phyloP scores from a whole-genome alignment of 1,284 basidiomycete genomes.

The Sanguinoderma infundibulare region DNA sequence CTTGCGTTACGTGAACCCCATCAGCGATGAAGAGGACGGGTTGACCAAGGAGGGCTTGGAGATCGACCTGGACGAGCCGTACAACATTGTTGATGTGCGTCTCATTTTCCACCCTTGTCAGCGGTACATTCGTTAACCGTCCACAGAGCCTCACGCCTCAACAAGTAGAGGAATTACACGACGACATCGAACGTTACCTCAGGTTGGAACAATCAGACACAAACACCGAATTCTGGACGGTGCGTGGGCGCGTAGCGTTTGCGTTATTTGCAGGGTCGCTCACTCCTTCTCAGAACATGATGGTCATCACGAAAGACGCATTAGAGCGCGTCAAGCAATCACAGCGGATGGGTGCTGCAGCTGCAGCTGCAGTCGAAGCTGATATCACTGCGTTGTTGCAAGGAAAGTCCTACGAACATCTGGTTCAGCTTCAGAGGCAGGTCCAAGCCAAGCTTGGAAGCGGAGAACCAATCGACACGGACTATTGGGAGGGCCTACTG shows the following conservation, averaged over 20 bases:
- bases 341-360: conserved; percentile 63
- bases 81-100: conserved; percentile 92
- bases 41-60: conserved; percentile 82
- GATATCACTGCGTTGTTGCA: conserved; percentile 77
- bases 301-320: conserved; percentile 93
- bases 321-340: conserved; percentile 76
- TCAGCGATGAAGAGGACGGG: conserved; percentile 70
- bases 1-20: conserved; percentile 83
- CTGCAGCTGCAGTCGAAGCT: conserved; percentile 79
- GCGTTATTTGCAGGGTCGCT: conserved; percentile 6
- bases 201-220: conserved; percentile 83
- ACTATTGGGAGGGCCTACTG: conserved; percentile 96
- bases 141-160: conserved; percentile 81
- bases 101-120: neutral
- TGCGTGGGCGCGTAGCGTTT: conserved; percentile 46
- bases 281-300: conserved; percentile 75
- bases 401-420: conserved; percentile 85
- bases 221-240: conserved; percentile 98
- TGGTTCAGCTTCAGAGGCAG: conserved; percentile 82
- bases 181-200: conserved; percentile 94
- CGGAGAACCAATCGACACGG: conserved; percentile 94
- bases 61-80: conserved; percentile 98
- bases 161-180: conserved; percentile 92
- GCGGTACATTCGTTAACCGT: conserved; percentile 25
- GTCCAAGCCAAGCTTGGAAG: conserved; percentile 89